Base-by-base conservation (phyloP, 2,329 filamentous ascomycete species). In the Madurella mycetomatis region DNA sequence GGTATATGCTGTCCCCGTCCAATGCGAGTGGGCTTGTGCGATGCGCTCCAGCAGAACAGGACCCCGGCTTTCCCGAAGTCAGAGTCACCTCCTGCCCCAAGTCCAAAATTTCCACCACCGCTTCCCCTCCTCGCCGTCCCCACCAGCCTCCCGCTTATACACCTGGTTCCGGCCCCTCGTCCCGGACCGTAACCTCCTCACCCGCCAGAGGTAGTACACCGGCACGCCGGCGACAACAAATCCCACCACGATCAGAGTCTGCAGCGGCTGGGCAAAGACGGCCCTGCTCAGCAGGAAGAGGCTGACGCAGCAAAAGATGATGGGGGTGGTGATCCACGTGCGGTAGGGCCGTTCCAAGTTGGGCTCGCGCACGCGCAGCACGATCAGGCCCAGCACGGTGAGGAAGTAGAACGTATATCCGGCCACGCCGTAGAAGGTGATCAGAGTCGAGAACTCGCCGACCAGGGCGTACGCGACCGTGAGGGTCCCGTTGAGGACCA, bases 321-420 rank as follows among this genome's bases (percentile, higher is more conserved):
- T 92, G 11, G 94, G 94, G 2, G 94, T 99, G 1, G 87, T 87
- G 66, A 99, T 96, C 94, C 92, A 99, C 2, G 92, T 96, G 69
- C 85, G 86, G 72, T 99, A 99, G 0, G 94, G 92, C 25, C 94
- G 76, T 69, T 96, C 91, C 44, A 99, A 79, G 58, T 86, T 78
- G 4, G 94, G 94, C 70, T 99, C 94, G 58, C 82, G 82, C 31
- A 97, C 90, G 31, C 94, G 81, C 58, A 99, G 77, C 49, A 99
- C 82, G 59, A 99, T 96, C 47, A 99, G 79, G 0, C 94, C 94
- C 0, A 99, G 81, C 0, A 99, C 94, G 0, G 92, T 95, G 53
- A 95, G 75, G 70, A 99, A 99, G 74, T 99, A 99, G 69, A 99
- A 99, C 0, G 90, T 90, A 70, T 99, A 99, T 13, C 92, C 92